Evolutionary conservation across 371 early-diverging fungal genomes (phyloP).

Genomic region (Circinella umbellata): DNA sequence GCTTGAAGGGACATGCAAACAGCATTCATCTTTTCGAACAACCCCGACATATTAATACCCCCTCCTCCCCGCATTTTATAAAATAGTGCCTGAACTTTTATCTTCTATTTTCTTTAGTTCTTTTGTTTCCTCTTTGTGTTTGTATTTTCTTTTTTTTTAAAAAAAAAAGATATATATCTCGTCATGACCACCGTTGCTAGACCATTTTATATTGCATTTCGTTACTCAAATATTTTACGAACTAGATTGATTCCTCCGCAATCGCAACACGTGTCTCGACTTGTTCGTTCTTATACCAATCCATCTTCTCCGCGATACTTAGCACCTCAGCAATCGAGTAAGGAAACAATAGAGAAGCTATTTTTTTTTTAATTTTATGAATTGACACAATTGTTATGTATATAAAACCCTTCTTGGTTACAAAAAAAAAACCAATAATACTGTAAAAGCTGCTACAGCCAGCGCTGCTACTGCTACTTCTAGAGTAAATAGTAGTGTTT

Average conservation of each 20-base stretch:
- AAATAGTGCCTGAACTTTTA: no score
- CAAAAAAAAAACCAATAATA: not conserved
- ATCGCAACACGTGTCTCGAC: not conserved
- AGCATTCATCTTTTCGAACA: no score
- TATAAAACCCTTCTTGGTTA: no score
- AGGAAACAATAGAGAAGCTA: not conserved
- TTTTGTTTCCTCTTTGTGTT: not conserved
- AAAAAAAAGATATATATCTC: not conserved
- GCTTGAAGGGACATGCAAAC: no score
- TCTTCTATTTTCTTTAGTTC: not conserved
- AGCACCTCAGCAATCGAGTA: slow-evolving; percentile 10
- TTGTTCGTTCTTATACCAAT: slow-evolving; percentile 10
- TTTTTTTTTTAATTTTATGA: not conserved
- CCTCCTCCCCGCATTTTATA: no score
- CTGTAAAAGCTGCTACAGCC: not conserved
- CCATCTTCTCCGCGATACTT: slow-evolving; percentile 3
- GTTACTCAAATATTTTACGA: slow-evolving; percentile 8
- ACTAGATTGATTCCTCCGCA: not conserved
- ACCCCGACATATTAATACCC: no score
- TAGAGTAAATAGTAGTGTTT: not conserved
- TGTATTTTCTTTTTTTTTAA: not conserved
- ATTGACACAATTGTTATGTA: not conserved
- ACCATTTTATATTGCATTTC: slow-evolving; percentile 9
- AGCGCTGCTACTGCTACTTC: slow-evolving; percentile 10
- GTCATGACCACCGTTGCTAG: slow-evolving; percentile 10